Base-by-base conservation (phyloP, 352 stramenopile species). In the Phytophthora hibernalis region DNA sequence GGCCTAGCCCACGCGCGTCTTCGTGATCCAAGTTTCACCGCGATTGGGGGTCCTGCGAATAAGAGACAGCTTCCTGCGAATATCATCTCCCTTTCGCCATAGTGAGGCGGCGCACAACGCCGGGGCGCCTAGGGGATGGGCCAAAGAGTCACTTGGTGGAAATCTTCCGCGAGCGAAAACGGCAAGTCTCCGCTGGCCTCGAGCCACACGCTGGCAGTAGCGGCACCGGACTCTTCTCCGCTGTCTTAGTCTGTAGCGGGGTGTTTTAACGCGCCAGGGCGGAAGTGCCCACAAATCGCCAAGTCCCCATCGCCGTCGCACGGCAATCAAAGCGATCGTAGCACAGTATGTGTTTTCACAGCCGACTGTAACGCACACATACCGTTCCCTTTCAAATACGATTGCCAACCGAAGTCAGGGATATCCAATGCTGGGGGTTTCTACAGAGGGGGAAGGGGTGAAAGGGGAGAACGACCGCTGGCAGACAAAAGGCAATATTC, bases 401-500 rank as follows among this genome's bases (percentile, higher is more conserved):
- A 31, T 31, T 8, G 26, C 26, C 6, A 7, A 10, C 26, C 26
- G 5, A 11, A 28, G 5, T 10, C 18, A 44, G 38, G 42, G 44
- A 65, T 52, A 71, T 60, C 5, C 0, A 15, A 45, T n/a, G 16
- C 18, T 5, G 44, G 15, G 53, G 45, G 45, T 21, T 68, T 72
- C 58, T 54, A 13, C 20, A 47, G 38, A 59, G 37, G 49, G 48
- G 62, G 11, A 59, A 59, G 57, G 65, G 63, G 48, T 49, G 48
- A 63, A 54, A 18, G 42, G 57, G 56, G 49, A 65, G 53, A 67
- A 65, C 66, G 54, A 56, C 53, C 54, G 40, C 47, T 63, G 43
- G 37, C 31, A 22, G 47, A 28, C 60, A 70, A 60, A 69, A 68
- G 68, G 44, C 52, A 76, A 69, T 76, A 76, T 72, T 72, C 68